Percentiles rank a stretch among this genome's conserved stretches.
These are phyloP conservation scores for Adansonia digitata DNA, from an alignment of 345 rosid genomes.

Conservation along the genomic window DNA sequence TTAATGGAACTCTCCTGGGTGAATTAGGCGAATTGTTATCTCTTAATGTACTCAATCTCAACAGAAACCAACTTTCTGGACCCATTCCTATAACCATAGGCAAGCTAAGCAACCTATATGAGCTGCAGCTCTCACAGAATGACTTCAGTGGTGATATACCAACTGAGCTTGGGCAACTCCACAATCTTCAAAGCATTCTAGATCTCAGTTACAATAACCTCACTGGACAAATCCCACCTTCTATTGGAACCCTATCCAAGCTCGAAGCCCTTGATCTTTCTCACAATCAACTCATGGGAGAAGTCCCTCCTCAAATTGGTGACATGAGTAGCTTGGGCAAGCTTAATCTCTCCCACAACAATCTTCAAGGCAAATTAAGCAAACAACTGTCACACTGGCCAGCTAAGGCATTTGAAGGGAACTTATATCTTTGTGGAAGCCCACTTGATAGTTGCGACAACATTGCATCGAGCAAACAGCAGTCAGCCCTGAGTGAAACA, in stretches of 20 bases:
- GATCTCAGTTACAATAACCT: slow-evolving; percentile 79
- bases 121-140: slow-evolving; percentile 67
- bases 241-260: slow-evolving; percentile 56
- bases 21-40: slow-evolving; percentile 57
- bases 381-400: slow-evolving; percentile 78
- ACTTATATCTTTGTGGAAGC: slow-evolving; percentile 66
- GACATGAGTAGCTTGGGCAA: slow-evolving; percentile 76
- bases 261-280: slow-evolving; percentile 84
- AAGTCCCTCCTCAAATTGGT: slow-evolving; percentile 56
- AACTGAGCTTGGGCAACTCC: slow-evolving; percentile 64
- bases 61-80: slow-evolving; percentile 59
- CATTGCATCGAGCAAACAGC: slow-evolving; percentile 21
- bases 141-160: slow-evolving; percentile 66
- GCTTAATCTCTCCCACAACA: slow-evolving; percentile 73
- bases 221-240: slow-evolving; percentile 59
- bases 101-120: slow-evolving; percentile 63
- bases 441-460: slow-evolving; percentile 51
- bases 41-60: slow-evolving; percentile 62
- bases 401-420: slow-evolving; percentile 62
- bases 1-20: slow-evolving; percentile 57
- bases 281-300: slow-evolving; percentile 63
- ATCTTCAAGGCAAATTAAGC: slow-evolving; percentile 62
- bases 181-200: slow-evolving; percentile 70
- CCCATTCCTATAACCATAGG: slow-evolving; percentile 58
- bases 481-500: slow-evolving; percentile 39